A percentile compares a stretch with the other conserved stretches of the same genome.
These are phyloP conservation scores for Metschnikowia lochheadii DNA, from an alignment of 805 yeast genomes.

Conservation along the genomic window DNA sequence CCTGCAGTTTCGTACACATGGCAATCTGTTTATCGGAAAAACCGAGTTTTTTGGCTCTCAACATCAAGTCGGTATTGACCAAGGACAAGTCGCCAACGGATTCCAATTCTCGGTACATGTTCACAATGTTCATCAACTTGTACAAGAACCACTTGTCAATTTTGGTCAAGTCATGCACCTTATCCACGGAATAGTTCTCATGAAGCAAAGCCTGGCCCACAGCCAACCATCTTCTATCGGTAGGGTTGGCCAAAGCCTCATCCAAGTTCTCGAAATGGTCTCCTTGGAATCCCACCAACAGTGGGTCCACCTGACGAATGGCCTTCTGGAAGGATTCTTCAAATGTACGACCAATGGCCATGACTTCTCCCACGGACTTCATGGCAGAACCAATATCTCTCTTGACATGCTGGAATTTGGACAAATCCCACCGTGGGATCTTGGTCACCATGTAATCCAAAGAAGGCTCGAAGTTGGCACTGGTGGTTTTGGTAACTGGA, in stretches of 20 bases:
- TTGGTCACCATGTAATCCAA: conserved; percentile 94
- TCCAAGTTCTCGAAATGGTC: conserved; percentile 74
- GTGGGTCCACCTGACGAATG: conserved; percentile 91
- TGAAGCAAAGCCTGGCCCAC: conserved; percentile 95
- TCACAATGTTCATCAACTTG: conserved; percentile 90
- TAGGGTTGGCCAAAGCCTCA: conserved; percentile 73
- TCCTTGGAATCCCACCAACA: conserved; percentile 88
- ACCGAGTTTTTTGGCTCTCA: conserved; percentile 86
- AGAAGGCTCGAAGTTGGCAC: conserved; percentile 96
- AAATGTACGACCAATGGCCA: conserved; percentile 97
- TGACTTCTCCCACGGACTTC: conserved; percentile 99
- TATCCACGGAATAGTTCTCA: conserved; percentile 86
- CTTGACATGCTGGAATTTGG: conserved; percentile 93
- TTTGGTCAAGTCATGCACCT: conserved; percentile 85
- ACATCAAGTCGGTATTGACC: conserved; percentile 63
- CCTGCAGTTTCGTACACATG: conserved; percentile 63
- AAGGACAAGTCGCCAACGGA: conserved; percentile 49
- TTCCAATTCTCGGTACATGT: conserved; percentile 80
- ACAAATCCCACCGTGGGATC: conserved; percentile 97
- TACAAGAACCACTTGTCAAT: conserved; percentile 95
- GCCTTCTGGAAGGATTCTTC: conserved; percentile 99
- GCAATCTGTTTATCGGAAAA: conserved; percentile 95
- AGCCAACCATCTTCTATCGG: conserved; percentile 96
- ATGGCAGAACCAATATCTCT: conserved; percentile 91
- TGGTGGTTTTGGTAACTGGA: conserved; percentile 93